Evolutionary conservation across 169 alveolate species (phyloP).

Genomic region (Plasmodium coatneyi): DNA sequence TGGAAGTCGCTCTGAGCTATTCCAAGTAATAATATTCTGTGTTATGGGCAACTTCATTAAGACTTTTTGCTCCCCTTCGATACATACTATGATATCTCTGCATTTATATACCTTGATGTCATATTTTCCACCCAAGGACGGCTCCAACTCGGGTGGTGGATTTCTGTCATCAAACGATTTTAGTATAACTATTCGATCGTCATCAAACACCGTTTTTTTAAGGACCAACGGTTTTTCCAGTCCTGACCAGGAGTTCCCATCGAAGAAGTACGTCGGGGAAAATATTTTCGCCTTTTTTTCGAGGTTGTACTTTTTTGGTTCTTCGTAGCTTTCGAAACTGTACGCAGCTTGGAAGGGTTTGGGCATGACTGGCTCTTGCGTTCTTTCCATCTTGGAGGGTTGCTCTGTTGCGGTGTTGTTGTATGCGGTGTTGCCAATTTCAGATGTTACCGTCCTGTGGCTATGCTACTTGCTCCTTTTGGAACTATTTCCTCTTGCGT

Average conservation of each 20-base stretch:
- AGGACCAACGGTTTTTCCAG: conserved; percentile 48
- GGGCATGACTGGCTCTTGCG: background rate
- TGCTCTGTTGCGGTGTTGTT: background rate
- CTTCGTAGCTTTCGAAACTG: conserved; percentile 28
- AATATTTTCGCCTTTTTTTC: conserved; percentile 33
- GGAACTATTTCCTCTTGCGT: conserved; percentile 2
- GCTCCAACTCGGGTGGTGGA: conserved; percentile 35
- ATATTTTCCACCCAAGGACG: conserved; percentile 68
- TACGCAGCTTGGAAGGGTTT: conserved; percentile 43
- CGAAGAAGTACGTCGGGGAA: conserved; percentile 38
- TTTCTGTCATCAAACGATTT: conserved; percentile 4
- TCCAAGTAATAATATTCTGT: conserved; percentile 75
- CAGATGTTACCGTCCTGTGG: background rate
- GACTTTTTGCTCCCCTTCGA: conserved; percentile 81
- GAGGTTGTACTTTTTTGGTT: conserved; percentile 29
- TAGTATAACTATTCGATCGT: conserved; percentile 27
- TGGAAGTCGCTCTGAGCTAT: conserved; percentile 79
- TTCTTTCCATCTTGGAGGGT: background rate
- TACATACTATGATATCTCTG: conserved; percentile 50
- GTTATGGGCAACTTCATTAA: conserved; percentile 77
- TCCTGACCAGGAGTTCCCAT: conserved; percentile 63
- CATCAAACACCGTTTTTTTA: conserved; percentile 58
- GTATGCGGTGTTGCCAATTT: background rate
- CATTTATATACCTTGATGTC: conserved; percentile 49
- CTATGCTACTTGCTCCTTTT: background rate